phyloP scores from a whole-genome alignment of 371 early-diverging fungal genomes.

The Mucor racemosus region DNA sequence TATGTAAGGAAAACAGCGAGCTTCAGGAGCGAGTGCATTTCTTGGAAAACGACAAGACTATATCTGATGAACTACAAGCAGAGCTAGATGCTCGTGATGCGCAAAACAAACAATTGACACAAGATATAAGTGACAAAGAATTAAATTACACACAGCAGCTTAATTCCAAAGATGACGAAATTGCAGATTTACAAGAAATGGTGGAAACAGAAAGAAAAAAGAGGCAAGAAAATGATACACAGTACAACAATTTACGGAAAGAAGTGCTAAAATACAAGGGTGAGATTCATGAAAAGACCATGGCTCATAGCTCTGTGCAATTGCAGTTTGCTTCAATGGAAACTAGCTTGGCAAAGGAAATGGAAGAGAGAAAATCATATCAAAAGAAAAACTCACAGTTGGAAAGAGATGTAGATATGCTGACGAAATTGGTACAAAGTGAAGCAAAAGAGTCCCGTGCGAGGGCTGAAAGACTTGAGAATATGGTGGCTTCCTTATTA shows the following conservation, averaged over 20 bases:
- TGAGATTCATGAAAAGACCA: constrained; percentile 17
- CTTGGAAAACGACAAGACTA: constrained; percentile 25
- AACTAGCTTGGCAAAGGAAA: constrained; percentile 13
- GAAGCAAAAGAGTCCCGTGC: constrained; percentile 35
- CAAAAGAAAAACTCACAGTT: constrained; percentile 19
- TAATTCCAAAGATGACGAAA: not conserved
- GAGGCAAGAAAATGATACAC: not conserved
- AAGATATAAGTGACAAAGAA: constrained; percentile 10
- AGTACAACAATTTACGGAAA: constrained; percentile 1
- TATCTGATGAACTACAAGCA: constrained; percentile 21
- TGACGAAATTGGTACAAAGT: constrained; percentile 23
- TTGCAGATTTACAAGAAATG: not conserved
- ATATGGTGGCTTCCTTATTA: not conserved
- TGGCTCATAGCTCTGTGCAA: constrained; percentile 11
- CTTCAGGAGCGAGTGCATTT: constrained; percentile 61
- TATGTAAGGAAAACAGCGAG: constrained; percentile 28
- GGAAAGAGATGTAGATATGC: constrained; percentile 25
- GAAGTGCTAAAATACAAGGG: constrained; percentile 12
- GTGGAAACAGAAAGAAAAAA: constrained; percentile 2
- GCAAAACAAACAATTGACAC: constrained; percentile 10
- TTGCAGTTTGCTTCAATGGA: constrained; percentile 1
- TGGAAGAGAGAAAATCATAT: constrained; percentile 16
- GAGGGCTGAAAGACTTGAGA: constrained; percentile 24
- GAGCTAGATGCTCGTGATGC: constrained; percentile 17
- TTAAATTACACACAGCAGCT: not conserved